Evolutionary conservation across 495 filamentous ascomycete genomes (phyloP), one percentile per base, ranked within the genome.

Genomic region (Echria macrotheca): DNA sequence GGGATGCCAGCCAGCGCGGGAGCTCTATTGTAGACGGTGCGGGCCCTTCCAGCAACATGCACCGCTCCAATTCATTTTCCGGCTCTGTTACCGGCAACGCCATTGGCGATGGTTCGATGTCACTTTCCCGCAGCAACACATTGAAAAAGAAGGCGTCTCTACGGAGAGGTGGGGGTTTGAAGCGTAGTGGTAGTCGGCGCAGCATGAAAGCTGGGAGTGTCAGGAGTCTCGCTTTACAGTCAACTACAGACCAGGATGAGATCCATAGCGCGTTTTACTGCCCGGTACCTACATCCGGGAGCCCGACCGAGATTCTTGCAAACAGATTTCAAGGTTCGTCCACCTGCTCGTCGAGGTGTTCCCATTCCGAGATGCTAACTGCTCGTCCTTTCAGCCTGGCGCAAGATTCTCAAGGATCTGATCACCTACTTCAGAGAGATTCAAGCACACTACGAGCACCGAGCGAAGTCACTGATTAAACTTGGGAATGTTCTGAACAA

Each of bases 381-480:
- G 12, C 6, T 12, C 1, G 10, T 44, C 40, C 42, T 47, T 4
- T 17, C 53, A 96, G 93, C 87, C 43, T 98, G 93, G 93, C 79
- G 93, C 29, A 95, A 95, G 74, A 76, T 95, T 10, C 77, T 98
- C 24, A 98, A 98, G 65, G 91, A 96, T 57, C 74, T 96, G 31
- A 96, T 96, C 53, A 74, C 87, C 23, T 98, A 95, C 65, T 97
- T 95, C 66, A 82, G 89, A 54, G 93, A 98, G 68, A 79, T 97
- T 17, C 89, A 96, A 66, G 79, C 81, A 41, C 87, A 89, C 24
- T 95, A 97, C 67, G 93, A 98, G 56, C 78, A 83, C 37, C 84
- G 86, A 42, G 76, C 87, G 2, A 97, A 95, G 61, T 80, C 85
- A 7, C 75, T 95, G 10, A 64, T 86, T 14, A 95, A 93, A 51